phyloP scores from a whole-genome alignment of 257 asterid genomes.

The Plantago elongata region DNA sequence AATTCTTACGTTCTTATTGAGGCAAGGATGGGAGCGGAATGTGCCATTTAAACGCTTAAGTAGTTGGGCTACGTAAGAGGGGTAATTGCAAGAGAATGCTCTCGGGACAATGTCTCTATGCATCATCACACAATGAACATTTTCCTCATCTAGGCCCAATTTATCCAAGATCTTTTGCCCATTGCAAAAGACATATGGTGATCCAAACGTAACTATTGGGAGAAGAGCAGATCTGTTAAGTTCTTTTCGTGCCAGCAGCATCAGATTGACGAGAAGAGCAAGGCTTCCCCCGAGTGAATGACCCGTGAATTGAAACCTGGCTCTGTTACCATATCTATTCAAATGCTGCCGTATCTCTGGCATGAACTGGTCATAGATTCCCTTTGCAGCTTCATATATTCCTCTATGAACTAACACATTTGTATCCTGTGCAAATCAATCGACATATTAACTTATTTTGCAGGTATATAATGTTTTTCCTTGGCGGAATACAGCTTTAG shows the following conservation, averaged over 20 bases:
- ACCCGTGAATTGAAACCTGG: slow-evolving; percentile 79
- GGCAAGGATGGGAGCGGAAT: slow-evolving; percentile 73
- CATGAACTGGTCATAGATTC: slow-evolving; percentile 74
- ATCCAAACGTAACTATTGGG: slow-evolving; percentile 85
- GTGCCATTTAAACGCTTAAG: slow-evolving; percentile 64
- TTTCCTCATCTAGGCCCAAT: slow-evolving; percentile 63
- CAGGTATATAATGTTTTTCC: neutral
- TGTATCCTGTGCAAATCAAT: slow-evolving; percentile 41
- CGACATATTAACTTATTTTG: neutral
- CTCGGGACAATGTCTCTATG: slow-evolving; percentile 91
- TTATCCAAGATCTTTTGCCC: slow-evolving; percentile 59
- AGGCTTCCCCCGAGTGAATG: slow-evolving; percentile 98
- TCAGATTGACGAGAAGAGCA: slow-evolving; percentile 70
- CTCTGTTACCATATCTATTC: slow-evolving; percentile 50
- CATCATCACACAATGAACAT: slow-evolving; percentile 75
- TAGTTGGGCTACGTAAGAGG: slow-evolving; percentile 59
- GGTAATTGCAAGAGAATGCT: slow-evolving; percentile 87
- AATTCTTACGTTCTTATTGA: slow-evolving; percentile 62
- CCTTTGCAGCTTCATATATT: slow-evolving; percentile 93
- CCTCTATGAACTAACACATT: slow-evolving; percentile 82
- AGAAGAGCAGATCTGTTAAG: slow-evolving; percentile 48
- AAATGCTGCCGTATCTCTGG: slow-evolving; percentile 66
- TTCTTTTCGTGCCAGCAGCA: slow-evolving; percentile 60
- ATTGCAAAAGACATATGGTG: slow-evolving; percentile 82
- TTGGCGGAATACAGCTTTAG: too few species aligned